Percentiles rank a stretch among this genome's conserved stretches.
Conservation (phyloP, 2,329 filamentous ascomycete species). For the Seiridium cupressi region DNA sequence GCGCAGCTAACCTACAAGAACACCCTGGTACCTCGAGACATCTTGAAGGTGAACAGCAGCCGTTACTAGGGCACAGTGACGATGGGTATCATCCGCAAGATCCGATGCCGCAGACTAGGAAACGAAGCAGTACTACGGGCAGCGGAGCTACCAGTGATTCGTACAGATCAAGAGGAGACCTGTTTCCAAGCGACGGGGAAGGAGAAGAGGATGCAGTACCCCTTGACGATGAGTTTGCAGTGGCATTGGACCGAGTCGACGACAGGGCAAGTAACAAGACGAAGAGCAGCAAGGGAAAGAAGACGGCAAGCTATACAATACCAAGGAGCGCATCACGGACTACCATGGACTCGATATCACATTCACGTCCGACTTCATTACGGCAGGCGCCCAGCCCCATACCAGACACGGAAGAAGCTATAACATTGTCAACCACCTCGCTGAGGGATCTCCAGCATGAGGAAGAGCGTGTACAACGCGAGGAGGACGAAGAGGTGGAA, state of each 20-base stretch:
- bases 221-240: slow-evolving; percentile 87
- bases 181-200: slow-evolving; percentile 83
- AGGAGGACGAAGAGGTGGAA: slow-evolving; percentile 54
- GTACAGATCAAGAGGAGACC: slow-evolving; percentile 80
- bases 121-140: slow-evolving; percentile 74
- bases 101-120: slow-evolving; percentile 40
- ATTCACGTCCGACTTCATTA: slow-evolving; percentile 26
- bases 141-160: slow-evolving; percentile 85
- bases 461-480: slow-evolving; percentile 47
- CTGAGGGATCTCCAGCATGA: slow-evolving; percentile 52
- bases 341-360: slow-evolving; percentile 45
- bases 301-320: slow-evolving; percentile 36
- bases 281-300: slow-evolving; percentile 57
- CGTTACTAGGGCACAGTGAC: slow-evolving; percentile 53
- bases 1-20: slow-evolving; percentile 85
- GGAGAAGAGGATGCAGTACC: slow-evolving; percentile 93
- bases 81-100: slow-evolving; percentile 17
- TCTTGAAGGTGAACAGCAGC: slow-evolving; percentile 59
- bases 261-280: slow-evolving; percentile 69
- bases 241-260: slow-evolving; percentile 75
- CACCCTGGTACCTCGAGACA: slow-evolving; percentile 61
- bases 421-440: slow-evolving; percentile 40
- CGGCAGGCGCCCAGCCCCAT: slow-evolving; percentile 19
- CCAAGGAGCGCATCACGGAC: slow-evolving; percentile 58
- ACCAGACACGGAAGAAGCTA: slow-evolving; percentile 31